Evolutionary conservation across 768 basidiomycete genomes (phyloP).

Genomic region (Termitomyces sp.): DNA sequence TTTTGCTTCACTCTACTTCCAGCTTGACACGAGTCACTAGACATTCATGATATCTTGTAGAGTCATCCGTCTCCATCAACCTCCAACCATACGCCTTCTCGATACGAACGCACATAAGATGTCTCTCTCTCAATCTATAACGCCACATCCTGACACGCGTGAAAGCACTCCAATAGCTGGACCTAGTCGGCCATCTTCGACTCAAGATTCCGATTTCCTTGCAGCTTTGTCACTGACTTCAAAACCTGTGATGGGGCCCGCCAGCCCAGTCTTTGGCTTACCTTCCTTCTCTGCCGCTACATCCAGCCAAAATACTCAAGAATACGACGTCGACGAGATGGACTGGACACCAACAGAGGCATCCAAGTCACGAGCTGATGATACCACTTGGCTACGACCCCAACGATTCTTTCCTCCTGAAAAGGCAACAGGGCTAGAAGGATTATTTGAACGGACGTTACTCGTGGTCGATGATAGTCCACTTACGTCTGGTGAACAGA

Average conservation of each 20-base stretch:
- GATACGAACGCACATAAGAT: slow-evolving; percentile 43
- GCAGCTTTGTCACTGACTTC: slow-evolving; percentile 61
- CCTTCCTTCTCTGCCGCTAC: slow-evolving; percentile 47
- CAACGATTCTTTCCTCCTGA: slow-evolving; percentile 77
- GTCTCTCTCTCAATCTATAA: slow-evolving; percentile 36
- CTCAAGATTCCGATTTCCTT: slow-evolving; percentile 50
- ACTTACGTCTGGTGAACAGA: neutral
- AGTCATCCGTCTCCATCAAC: slow-evolving; percentile 57
- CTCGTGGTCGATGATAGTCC: slow-evolving; percentile 42
- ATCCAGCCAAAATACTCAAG: slow-evolving; percentile 15
- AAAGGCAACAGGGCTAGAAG: slow-evolving; percentile 70
- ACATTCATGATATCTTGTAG: slow-evolving; percentile 43
- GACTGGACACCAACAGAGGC: slow-evolving; percentile 64
- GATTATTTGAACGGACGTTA: slow-evolving; percentile 56
- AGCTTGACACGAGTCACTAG: slow-evolving; percentile 26
- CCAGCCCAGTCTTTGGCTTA: slow-evolving; percentile 61
- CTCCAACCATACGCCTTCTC: slow-evolving; percentile 66
- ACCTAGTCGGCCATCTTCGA: slow-evolving; percentile 9
- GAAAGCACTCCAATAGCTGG: slow-evolving; percentile 13
- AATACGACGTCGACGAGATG: slow-evolving; percentile 39
- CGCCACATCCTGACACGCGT: slow-evolving; percentile 26
- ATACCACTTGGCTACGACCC: slow-evolving; percentile 54
- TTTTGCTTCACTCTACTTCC: neutral
- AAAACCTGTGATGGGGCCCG: slow-evolving; percentile 45
- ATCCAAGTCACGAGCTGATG: slow-evolving; percentile 16